Conservation (phyloP, 805 yeast species). For the Starmerella apicola region DNA sequence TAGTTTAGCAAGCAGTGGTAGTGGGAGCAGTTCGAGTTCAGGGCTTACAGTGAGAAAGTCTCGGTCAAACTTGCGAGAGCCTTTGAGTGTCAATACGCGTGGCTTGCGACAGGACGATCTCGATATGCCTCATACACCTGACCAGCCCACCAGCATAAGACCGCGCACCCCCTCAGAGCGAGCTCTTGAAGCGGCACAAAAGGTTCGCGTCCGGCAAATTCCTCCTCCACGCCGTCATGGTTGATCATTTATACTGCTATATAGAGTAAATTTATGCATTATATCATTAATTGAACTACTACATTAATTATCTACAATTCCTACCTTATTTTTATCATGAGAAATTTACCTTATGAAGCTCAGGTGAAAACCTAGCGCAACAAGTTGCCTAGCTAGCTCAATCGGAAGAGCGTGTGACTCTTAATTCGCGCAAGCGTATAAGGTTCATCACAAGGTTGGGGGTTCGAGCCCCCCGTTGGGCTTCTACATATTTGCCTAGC, state of each 20-base stretch:
- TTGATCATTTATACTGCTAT: no score
- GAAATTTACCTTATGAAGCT: no score
- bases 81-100: background rate
- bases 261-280: no score
- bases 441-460: conserved; percentile 21
- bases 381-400: conserved; percentile 18
- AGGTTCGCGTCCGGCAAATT: conserved; percentile 5
- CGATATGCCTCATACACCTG: conserved; percentile 8
- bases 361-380: background rate
- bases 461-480: conserved; percentile 23
- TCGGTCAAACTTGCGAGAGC: conserved; percentile 1
- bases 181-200: conserved; percentile 15
- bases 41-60: background rate
- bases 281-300: no score
- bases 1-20: no score
- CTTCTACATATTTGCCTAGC: conserved; percentile 19
- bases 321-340: no score
- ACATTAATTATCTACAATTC: no score
- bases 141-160: conserved; percentile 6
- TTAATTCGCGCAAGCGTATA: conserved; percentile 7
- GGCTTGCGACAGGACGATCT: background rate
- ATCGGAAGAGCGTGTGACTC: conserved; percentile 22
- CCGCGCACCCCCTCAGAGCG: conserved; percentile 13
- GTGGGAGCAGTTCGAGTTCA: background rate
- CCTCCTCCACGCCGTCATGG: conserved; percentile 1